Evolutionary conservation across 176 grass and related monocot genomes (phyloP).

Genomic region (Rhynchospora tenuis): DNA sequence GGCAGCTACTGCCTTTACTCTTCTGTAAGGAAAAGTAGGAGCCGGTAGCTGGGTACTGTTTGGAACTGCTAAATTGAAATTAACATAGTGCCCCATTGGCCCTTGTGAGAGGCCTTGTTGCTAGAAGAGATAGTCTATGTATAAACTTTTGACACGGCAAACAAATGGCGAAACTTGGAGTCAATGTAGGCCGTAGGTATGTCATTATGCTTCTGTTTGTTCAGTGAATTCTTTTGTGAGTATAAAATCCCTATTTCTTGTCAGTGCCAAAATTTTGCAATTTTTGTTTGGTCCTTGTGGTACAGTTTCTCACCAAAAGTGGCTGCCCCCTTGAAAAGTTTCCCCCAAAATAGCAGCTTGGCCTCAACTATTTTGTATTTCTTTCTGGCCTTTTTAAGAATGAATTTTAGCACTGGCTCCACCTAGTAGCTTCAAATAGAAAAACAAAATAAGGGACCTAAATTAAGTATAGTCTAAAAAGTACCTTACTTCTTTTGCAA

Average conservation of each 20-base stretch:
- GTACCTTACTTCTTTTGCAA: background rate
- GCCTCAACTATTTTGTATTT: background rate
- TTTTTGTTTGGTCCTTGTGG: background rate
- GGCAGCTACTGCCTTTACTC: background rate
- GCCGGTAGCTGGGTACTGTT: background rate
- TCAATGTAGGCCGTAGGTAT: slow-evolving; percentile 8
- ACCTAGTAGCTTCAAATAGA: background rate
- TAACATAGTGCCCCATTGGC: background rate
- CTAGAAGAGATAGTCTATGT: slow-evolving; percentile 10
- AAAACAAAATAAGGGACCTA: background rate
- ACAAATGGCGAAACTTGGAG: slow-evolving; percentile 8
- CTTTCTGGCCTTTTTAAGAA: background rate
- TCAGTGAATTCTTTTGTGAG: background rate
- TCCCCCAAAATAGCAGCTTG: background rate
- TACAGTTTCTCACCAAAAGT: background rate
- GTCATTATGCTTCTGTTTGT: background rate
- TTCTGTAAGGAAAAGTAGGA: background rate
- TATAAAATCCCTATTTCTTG: background rate
- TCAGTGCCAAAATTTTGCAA: background rate
- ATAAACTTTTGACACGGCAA: background rate
- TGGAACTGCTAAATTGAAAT: background rate
- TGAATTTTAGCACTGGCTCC: background rate
- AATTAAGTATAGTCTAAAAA: background rate
- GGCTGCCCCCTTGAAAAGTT: background rate
- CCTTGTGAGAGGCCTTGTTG: background rate